Evolutionary conservation across 2,329 filamentous ascomycete genomes (phyloP).

Genomic region (Nothopassalora personata): DNA sequence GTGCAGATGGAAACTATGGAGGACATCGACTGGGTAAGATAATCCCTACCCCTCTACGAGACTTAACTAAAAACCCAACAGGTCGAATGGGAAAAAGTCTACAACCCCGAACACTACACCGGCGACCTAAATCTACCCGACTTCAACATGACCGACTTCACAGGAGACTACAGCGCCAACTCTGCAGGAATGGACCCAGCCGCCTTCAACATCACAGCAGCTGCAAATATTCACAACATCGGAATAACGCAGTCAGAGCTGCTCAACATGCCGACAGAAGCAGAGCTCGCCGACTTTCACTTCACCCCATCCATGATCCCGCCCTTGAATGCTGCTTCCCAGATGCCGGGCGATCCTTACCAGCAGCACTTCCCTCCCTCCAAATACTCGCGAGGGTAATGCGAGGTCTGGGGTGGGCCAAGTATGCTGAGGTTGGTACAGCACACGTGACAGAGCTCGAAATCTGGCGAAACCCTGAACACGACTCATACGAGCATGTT

Average conservation of each 20-base stretch:
- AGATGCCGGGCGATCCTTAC: background rate
- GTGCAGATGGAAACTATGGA: slow-evolving; percentile 37
- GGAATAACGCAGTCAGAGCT: background rate
- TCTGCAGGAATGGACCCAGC: slow-evolving; percentile 7
- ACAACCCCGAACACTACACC: slow-evolving; percentile 34
- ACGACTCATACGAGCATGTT: too few species aligned
- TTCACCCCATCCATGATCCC: slow-evolving; percentile 5
- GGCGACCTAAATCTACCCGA: slow-evolving; percentile 32
- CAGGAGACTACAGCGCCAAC: slow-evolving; percentile 12
- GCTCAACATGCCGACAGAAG: slow-evolving; percentile 1
- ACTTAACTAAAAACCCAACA: slow-evolving; percentile 17
- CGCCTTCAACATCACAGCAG: slow-evolving; percentile 9
- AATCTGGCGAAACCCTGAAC: too few species aligned
- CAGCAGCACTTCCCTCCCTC: background rate
- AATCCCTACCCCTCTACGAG: slow-evolving; percentile 11
- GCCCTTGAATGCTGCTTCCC: background rate
- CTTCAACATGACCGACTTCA: slow-evolving; percentile 33
- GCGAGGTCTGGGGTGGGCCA: too few species aligned
- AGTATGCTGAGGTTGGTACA: background rate
- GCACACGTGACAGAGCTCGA: background rate
- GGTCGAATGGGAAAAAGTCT: slow-evolving; percentile 46
- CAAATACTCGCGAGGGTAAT: background rate
- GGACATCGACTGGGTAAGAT: slow-evolving; percentile 61
- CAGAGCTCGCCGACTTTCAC: slow-evolving; percentile 5
- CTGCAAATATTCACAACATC: slow-evolving; percentile 11